Percentiles rank a stretch among this genome's conserved stretches.
Evolutionary conservation across 768 basidiomycete genomes (phyloP).

Genomic region (Butyriboletus loyo): DNA sequence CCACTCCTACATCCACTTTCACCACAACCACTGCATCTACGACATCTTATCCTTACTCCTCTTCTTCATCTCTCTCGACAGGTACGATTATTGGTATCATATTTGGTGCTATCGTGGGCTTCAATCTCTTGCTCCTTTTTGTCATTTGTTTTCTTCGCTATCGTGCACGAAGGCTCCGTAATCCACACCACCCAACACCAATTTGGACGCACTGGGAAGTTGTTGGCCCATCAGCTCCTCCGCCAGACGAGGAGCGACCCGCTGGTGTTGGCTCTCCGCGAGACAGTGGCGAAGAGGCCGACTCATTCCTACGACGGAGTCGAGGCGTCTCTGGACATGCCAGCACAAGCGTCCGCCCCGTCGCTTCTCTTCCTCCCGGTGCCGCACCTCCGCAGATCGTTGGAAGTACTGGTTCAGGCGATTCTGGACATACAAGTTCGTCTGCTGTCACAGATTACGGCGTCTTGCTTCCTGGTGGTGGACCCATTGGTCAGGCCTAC

Average conservation of each 20-base stretch:
- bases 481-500: constrained; percentile 33
- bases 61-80: constrained; percentile 31
- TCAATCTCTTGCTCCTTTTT: constrained; percentile 55
- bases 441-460: constrained; percentile 39
- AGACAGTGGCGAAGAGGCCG: constrained; percentile 65
- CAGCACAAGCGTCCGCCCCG: constrained; percentile 15
- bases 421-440: constrained; percentile 39
- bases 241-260: constrained; percentile 32
- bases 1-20: constrained; percentile 8
- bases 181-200: constrained; percentile 23
- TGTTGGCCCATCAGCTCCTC: constrained; percentile 29
- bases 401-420: constrained; percentile 40
- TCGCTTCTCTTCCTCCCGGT: constrained; percentile 31
- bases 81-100: constrained; percentile 33
- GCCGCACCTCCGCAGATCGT: constrained; percentile 33
- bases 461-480: constrained; percentile 29
- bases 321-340: constrained; percentile 15
- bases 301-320: constrained; percentile 55
- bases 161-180: constrained; percentile 18
- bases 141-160: constrained; percentile 34
- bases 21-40: constrained; percentile 25
- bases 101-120: constrained; percentile 53
- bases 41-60: constrained; percentile 20
- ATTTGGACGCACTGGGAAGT: constrained; percentile 46
- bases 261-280: constrained; percentile 68